Evolutionary conservation across 2,329 filamentous ascomycete species (phyloP).

Genomic region (Diaporthe humulicola): DNA sequence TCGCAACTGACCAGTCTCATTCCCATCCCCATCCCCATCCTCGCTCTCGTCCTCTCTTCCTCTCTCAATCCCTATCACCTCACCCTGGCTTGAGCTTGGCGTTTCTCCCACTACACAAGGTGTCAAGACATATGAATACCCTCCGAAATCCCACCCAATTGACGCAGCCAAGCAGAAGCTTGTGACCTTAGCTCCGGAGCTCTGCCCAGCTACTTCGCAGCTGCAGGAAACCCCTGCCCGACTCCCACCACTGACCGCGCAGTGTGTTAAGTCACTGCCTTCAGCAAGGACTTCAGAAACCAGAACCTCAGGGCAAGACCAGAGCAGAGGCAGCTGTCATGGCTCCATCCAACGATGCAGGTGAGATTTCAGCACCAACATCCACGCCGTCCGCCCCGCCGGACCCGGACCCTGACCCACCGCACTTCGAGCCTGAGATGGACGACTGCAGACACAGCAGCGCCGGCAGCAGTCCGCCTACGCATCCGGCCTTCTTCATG

Average conservation of each 20-base stretch:
- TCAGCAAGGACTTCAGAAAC: background rate
- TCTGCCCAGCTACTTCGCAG: background rate
- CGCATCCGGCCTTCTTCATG: slow-evolving; percentile 34
- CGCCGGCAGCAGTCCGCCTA: slow-evolving; percentile 34
- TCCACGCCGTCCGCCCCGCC: background rate
- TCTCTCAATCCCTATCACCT: background rate
- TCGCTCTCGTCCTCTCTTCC: background rate
- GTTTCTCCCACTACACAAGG: background rate
- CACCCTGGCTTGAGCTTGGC: background rate
- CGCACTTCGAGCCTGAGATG: slow-evolving; percentile 26
- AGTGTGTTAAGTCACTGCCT: background rate
- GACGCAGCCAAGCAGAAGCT: slow-evolving; percentile 21
- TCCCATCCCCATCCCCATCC: background rate
- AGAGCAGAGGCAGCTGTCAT: slow-evolving; percentile 27
- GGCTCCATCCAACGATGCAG: slow-evolving; percentile 33
- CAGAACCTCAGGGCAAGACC: background rate
- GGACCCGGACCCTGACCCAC: background rate
- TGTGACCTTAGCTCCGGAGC: slow-evolving; percentile 12
- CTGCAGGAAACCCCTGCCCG: background rate
- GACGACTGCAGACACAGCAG: slow-evolving; percentile 28
- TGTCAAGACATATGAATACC: background rate
- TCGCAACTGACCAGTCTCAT: slow-evolving; percentile 12
- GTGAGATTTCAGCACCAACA: slow-evolving; percentile 31
- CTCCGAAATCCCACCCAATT: background rate
- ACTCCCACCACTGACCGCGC: background rate